Conservation (phyloP, 2,329 filamentous ascomycete genomes). For the Chaetomium globosum region DNA sequence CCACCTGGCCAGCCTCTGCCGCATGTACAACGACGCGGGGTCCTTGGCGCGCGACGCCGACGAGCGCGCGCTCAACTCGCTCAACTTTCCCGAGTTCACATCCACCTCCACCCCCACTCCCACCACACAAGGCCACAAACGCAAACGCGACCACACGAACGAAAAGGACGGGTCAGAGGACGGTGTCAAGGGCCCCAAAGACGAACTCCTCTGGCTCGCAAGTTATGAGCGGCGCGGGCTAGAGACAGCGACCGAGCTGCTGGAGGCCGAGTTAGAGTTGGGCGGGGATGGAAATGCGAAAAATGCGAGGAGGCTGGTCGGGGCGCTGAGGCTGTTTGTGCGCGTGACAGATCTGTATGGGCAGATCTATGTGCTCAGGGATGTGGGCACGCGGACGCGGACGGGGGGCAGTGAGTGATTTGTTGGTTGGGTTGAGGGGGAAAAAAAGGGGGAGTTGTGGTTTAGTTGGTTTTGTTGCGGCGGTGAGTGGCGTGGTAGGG, state of each 20-base stretch:
- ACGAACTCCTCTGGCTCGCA: neutral
- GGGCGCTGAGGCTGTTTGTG: neutral
- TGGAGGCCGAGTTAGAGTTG: neutral
- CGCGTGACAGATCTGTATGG: neutral
- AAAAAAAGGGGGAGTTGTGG: too few relatives aligned
- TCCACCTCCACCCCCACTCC: neutral
- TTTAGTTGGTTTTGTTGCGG: too few relatives aligned
- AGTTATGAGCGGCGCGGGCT: neutral
- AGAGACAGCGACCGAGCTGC: neutral
- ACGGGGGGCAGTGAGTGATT: neutral
- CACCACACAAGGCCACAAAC: too few relatives aligned
- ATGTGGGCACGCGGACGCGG: neutral
- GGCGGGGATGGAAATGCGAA: too few relatives aligned
- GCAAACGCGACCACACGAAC: too few relatives aligned
- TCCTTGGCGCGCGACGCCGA: neutral
- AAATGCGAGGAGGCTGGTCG: neutral
- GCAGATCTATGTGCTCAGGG: neutral
- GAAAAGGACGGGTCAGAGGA: too few relatives aligned
- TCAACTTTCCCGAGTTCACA: neutral
- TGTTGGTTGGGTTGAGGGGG: neutral
- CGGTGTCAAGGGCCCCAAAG: neutral
- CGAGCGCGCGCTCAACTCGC: conserved; percentile 1
- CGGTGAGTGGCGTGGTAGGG: too few relatives aligned
- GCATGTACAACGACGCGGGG: conserved; percentile 3
- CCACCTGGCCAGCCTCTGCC: conserved; percentile 4